Percentiles rank a stretch among this genome's conserved stretches.
These are phyloP conservation scores for Eucalyptus fibrosa DNA, from an alignment of 345 rosid species.

Conservation along the genomic window DNA sequence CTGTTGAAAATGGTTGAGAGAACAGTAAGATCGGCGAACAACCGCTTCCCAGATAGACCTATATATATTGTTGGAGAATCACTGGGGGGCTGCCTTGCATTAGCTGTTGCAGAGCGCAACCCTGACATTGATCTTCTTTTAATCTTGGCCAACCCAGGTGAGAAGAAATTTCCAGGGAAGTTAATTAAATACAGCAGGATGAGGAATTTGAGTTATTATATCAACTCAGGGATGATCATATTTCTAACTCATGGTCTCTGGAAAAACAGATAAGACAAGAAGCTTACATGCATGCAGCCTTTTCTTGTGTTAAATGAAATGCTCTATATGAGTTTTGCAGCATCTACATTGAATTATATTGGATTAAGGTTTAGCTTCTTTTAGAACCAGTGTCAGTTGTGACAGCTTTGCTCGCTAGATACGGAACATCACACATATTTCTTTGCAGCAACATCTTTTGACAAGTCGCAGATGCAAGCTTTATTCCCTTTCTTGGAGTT, in stretches of 20 bases:
- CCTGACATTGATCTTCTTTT: conserved; percentile 54
- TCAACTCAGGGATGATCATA: background rate
- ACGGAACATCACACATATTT: background rate
- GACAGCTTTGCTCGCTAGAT: background rate
- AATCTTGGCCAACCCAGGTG: conserved; percentile 71
- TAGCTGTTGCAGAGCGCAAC: conserved; percentile 60
- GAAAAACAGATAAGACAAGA: background rate
- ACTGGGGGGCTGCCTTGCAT: conserved; percentile 68
- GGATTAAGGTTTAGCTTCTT: background rate
- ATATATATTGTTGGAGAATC: conserved; percentile 78
- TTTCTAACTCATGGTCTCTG: background rate
- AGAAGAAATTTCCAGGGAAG: background rate
- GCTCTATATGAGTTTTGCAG: background rate
- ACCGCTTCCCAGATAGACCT: conserved; percentile 37
- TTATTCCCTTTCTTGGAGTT: conserved; percentile 36
- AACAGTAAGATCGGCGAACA: conserved; percentile 26
- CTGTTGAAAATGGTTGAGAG: conserved; percentile 46
- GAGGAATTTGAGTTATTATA: background rate
- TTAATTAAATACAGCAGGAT: background rate
- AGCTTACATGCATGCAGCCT: background rate
- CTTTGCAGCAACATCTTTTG: conserved; percentile 67
- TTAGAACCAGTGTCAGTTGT: background rate
- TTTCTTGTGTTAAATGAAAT: background rate
- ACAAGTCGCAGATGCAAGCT: conserved; percentile 41
- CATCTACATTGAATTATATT: background rate